Evolutionary conservation across 2,329 filamentous ascomycete genomes (phyloP).

Genomic region (Cryphonectria nitschkei): DNA sequence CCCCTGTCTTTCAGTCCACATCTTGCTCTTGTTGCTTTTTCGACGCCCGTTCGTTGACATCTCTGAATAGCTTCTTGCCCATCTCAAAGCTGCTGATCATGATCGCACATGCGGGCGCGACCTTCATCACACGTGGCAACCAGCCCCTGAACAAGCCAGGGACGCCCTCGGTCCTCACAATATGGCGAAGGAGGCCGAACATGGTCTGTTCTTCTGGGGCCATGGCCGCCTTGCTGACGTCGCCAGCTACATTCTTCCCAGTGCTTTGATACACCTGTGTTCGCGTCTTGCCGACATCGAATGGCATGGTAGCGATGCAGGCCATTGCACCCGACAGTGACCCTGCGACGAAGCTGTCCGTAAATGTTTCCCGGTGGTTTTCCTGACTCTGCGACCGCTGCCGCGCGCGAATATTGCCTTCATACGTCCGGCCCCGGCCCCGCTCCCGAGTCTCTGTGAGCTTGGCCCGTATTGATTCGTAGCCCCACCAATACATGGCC

Average conservation of each 20-base stretch:
- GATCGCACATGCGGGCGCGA: conserved; percentile 94
- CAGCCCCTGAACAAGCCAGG: conserved; percentile 87
- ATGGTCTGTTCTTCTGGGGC: conserved; percentile 78
- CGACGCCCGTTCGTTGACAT: conserved; percentile 64
- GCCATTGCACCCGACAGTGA: conserved; percentile 82
- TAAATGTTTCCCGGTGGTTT: conserved; percentile 75
- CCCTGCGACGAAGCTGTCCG: conserved; percentile 88
- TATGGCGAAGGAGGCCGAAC: conserved; percentile 84
- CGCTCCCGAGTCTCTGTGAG: conserved; percentile 71
- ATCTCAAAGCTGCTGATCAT: conserved; percentile 99
- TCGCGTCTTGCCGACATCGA: conserved; percentile 96
- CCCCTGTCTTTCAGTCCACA: conserved; percentile 11
- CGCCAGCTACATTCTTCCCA: conserved; percentile 38
- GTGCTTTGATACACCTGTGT: conserved; percentile 79
- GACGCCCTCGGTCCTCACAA: conserved; percentile 82
- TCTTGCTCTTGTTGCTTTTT: conserved; percentile 32
- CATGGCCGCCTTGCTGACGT: conserved; percentile 40
- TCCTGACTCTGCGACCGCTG: conserved; percentile 65
- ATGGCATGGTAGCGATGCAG: conserved; percentile 88
- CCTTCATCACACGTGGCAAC: conserved; percentile 89
- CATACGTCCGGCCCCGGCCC: conserved; percentile 47
- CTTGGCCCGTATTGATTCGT: conserved; percentile 77
- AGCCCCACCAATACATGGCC: conserved; percentile 97
- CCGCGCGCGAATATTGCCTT: conserved; percentile 47
- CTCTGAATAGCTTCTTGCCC: conserved; percentile 83